Conservation (phyloP, 257 asterid species). For the Lithospermum erythrorhizon region DNA sequence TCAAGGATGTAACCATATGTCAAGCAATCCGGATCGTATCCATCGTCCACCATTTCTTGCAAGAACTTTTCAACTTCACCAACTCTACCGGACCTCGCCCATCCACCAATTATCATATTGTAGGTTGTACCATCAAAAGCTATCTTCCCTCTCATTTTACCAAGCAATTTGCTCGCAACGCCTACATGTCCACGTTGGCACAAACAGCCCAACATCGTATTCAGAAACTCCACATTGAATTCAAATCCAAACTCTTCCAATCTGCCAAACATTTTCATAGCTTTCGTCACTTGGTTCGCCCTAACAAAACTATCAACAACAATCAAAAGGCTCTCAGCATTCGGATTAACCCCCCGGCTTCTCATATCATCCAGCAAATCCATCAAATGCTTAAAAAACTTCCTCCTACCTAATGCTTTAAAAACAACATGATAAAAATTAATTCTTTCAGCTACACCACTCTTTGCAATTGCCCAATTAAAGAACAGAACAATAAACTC, state of each 20-base stretch:
- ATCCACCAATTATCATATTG: constrained; percentile 61
- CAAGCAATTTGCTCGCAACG: constrained; percentile 48
- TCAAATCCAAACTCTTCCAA: constrained; percentile 46
- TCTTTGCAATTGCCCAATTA: constrained; percentile 57
- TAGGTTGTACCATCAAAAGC: constrained; percentile 33
- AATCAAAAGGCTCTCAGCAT: constrained; percentile 41
- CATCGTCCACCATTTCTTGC: constrained; percentile 61
- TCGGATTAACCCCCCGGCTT: constrained; percentile 28
- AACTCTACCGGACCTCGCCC: constrained; percentile 65
- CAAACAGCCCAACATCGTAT: constrained; percentile 49
- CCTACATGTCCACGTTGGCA: constrained; percentile 44
- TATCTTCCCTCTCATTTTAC: constrained; percentile 44
- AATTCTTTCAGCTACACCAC: constrained; percentile 16
- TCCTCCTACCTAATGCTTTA: constrained; percentile 74
- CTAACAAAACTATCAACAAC: constrained; percentile 58
- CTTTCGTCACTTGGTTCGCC: constrained; percentile 51
- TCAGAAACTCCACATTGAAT: constrained; percentile 32
- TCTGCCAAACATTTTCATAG: constrained; percentile 36
- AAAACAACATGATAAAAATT: constrained; percentile 33
- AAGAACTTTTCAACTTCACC: constrained; percentile 47
- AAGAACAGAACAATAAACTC: constrained; percentile 50
- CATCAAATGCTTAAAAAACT: constrained; percentile 53
- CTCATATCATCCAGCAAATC: constrained; percentile 42
- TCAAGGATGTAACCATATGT: constrained; percentile 56
- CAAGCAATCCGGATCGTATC: constrained; percentile 48